phyloP scores from a whole-genome alignment of 164 flowering plant species.

The Aristolochia fimbriata region DNA sequence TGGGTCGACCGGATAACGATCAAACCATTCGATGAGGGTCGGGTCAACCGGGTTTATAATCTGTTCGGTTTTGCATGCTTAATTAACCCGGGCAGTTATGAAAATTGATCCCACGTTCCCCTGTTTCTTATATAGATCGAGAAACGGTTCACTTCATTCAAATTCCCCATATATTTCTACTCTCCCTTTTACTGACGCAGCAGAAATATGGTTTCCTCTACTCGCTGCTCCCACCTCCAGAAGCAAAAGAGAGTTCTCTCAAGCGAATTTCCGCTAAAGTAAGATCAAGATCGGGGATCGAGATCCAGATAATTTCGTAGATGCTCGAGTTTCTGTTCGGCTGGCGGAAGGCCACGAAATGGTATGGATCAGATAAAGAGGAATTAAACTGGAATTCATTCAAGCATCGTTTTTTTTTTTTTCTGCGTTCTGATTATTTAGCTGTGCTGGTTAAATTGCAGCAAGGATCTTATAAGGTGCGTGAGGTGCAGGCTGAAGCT shows the following conservation, averaged over 20 bases:
- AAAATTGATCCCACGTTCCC: background rate
- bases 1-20: too few species aligned
- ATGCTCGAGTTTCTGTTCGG: constrained; percentile 9
- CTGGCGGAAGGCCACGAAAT: constrained; percentile 10
- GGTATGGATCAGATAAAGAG: background rate
- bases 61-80: too few species aligned
- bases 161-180: background rate
- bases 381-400: background rate
- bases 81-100: background rate
- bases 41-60: too few species aligned
- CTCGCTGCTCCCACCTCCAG: background rate
- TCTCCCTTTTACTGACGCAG: background rate
- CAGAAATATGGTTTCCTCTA: background rate
- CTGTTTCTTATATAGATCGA: background rate
- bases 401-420: background rate
- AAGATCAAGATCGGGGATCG: too few species aligned
- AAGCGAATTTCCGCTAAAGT: too few species aligned
- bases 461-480: constrained; percentile 53
- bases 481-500: constrained; percentile 60
- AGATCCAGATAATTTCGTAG: background rate
- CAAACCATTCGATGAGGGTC: too few species aligned
- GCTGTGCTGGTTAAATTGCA: constrained; percentile 17
- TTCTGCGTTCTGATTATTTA: background rate
- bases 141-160: background rate
- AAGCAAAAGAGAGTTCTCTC: background rate